These are phyloP conservation scores for Effrenium voratum DNA, from an alignment of 73 alveolate species.

Conservation along the genomic window DNA sequence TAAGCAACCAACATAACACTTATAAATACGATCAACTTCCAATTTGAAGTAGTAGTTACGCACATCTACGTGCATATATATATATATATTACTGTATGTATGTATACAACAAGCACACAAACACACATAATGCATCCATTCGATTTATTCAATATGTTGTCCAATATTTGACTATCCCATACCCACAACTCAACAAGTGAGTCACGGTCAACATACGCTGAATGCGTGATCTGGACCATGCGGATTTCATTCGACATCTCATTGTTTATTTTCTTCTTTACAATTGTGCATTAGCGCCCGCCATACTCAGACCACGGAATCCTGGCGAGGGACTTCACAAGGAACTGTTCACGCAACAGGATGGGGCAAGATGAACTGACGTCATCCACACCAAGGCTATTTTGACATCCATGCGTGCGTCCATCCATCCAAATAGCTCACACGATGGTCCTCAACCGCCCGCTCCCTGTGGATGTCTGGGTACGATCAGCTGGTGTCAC, in stretches of 20 bases:
- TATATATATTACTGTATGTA: no score
- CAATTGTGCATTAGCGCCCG: constrained; percentile 45
- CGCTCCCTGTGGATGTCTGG: background rate
- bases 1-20: no score
- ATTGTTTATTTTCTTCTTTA: background rate
- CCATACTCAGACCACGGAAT: constrained; percentile 88
- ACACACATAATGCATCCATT: background rate
- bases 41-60: no score
- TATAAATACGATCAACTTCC: no score
- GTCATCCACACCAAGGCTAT: background rate
- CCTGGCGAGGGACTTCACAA: constrained; percentile 11
- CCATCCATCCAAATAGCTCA: background rate
- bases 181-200: background rate
- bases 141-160: background rate
- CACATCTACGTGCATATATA: no score
- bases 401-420: background rate
- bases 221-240: background rate
- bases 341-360: background rate
- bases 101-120: background rate
- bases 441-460: background rate
- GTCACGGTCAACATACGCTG: background rate
- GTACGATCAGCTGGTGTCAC: constrained; percentile 35
- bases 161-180: background rate
- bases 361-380: background rate
- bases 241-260: background rate